Evolutionary conservation across 352 stramenopile species (phyloP).

Genomic region (Proteromonas lacertae): DNA sequence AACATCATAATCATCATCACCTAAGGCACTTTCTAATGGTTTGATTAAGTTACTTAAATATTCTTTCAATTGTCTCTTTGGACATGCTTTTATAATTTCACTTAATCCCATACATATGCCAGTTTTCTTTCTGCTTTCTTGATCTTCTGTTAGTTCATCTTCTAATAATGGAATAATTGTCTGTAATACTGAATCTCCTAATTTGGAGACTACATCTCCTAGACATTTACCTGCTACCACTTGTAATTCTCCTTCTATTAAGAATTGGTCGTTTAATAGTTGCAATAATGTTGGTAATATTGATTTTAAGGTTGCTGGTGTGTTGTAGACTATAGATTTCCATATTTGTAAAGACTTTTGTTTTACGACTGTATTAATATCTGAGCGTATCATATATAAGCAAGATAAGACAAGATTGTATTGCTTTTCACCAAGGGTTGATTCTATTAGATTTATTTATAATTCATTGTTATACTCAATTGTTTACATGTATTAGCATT

Average conservation of each 20-base stretch:
- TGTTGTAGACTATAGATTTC: slow-evolving; percentile 95
- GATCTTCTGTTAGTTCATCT: slow-evolving; percentile 39
- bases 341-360: slow-evolving; percentile 81
- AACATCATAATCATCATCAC: slow-evolving; percentile 49
- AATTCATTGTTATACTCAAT: not conserved
- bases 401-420: slow-evolving; percentile 74
- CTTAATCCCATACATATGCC: slow-evolving; percentile 86
- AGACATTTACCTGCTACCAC: slow-evolving; percentile 57
- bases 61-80: slow-evolving; percentile 72
- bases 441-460: not conserved
- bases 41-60: slow-evolving; percentile 81
- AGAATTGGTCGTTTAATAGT: too few relatives aligned
- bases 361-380: slow-evolving; percentile 72
- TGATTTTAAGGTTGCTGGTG: slow-evolving; percentile 67
- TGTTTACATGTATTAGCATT: slow-evolving; percentile 11
- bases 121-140: slow-evolving; percentile 25
- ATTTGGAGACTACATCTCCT: slow-evolving; percentile 91
- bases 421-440: slow-evolving; percentile 48
- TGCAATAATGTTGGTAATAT: slow-evolving; percentile 81
- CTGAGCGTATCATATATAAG: slow-evolving; percentile 88
- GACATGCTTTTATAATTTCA: slow-evolving; percentile 73
- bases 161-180: slow-evolving; percentile 89
- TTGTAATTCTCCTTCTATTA: slow-evolving; percentile 33
- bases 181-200: slow-evolving; percentile 87
- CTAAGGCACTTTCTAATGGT: slow-evolving; percentile 82